Percentiles rank a stretch among this genome's conserved stretches.
These are phyloP conservation scores for Apiospora sp. DNA, from an alignment of 2,329 filamentous ascomycete species.

Conservation along the genomic window DNA sequence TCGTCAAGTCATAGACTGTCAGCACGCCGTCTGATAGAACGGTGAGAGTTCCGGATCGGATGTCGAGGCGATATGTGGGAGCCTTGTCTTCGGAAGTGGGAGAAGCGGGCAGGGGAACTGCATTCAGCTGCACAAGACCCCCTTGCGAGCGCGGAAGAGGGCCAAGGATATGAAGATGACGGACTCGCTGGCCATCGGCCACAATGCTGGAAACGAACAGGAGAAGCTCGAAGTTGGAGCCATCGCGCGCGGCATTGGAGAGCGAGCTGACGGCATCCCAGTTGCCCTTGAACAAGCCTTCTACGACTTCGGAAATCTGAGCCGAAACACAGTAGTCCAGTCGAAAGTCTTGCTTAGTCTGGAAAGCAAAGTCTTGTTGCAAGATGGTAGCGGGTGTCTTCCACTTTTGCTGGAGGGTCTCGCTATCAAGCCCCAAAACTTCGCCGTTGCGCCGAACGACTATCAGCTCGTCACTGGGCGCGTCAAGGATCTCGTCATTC, in stretches of 20 bases:
- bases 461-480: conserved; percentile 52
- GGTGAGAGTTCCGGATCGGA: conserved; percentile 69
- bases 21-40: conserved; percentile 63
- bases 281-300: conserved; percentile 63
- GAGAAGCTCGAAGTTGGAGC: conserved; percentile 58
- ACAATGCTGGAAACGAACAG: conserved; percentile 55
- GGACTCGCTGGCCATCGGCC: conserved; percentile 35
- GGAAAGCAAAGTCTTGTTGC: conserved; percentile 49
- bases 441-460: conserved; percentile 68
- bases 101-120: conserved; percentile 35
- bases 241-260: conserved; percentile 52
- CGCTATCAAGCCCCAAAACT: conserved; percentile 66
- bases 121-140: conserved; percentile 40
- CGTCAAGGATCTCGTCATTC: conserved; percentile 34
- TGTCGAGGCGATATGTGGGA: conserved; percentile 63
- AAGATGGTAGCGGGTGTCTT: conserved; percentile 52
- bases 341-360: conserved; percentile 46
- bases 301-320: conserved; percentile 56
- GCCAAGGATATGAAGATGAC: conserved; percentile 41
- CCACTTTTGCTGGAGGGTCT: conserved; percentile 59
- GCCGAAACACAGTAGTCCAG: conserved; percentile 60
- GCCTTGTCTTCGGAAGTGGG: conserved; percentile 29
- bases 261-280: conserved; percentile 61
- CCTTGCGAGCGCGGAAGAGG: conserved; percentile 33
- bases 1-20: conserved; percentile 69